Evolutionary conservation across 331 rosid genomes (phyloP), one percentile per base, ranked within the genome.

Genomic region (Prunus yedoensis): DNA sequence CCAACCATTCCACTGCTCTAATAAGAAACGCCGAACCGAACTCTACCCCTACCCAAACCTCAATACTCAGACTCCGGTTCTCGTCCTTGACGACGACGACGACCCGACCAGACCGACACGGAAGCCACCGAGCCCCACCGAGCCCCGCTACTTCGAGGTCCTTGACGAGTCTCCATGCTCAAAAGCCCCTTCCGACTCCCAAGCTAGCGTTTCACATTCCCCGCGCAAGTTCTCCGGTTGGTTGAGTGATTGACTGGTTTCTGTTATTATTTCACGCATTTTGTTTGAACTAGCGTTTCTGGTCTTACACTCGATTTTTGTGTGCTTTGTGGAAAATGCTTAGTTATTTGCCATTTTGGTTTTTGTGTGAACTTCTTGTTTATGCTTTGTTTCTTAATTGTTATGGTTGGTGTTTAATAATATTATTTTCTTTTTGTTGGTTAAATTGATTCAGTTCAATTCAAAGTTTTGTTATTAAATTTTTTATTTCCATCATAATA

Each of bases 81-180:
- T 68, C 4, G 23, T 68, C 73, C 58, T 68, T 13, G 73, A 68
- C 73, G 73, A 68, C 35, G 59, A 68, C 52, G 70, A 66, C 70
- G 57, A 52, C 21, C 13, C 2, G 20, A 30, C 4, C 11, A 35
- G 41, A 28, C 69, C 10, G 5, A 12, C 58, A 52, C n/a, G 3
- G 9, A 8, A 32, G 10, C 30, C 70, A 4, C 69, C 17, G 1
- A 25, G 18, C 41, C 47, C 28, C 47, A 12, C n/a, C 25, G 28
- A 49, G 18, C 8, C 30, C 10, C 61, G n/a, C 17, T 30, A 51
- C 73, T 47, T 52, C 41, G 9, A 5, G 41, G 58, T 46, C 43
- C 53, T 68, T 20, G 73, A 46, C 2, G 72, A 21, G 12, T 15
- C 53, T 3, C 28, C 52, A 23, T 46, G 57, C 57, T 23, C 57